These are phyloP conservation scores for Leccinum fibrillosum DNA, from an alignment of 768 basidiomycete species.

Conservation along the genomic window DNA sequence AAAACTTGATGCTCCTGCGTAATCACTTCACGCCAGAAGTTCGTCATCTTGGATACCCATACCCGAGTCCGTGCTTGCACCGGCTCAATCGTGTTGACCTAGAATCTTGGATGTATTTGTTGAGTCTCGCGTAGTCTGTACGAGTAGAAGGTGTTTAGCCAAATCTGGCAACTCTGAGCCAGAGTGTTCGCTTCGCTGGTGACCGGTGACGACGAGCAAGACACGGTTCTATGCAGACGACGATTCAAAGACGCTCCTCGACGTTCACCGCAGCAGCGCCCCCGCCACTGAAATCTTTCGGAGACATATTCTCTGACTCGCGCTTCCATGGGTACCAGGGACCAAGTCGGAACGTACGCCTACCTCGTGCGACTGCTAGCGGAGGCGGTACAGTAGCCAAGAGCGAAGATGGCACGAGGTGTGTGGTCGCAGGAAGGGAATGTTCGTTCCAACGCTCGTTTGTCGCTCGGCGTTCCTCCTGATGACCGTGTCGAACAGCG, in stretches of 20 bases:
- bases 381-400: conserved; percentile 69
- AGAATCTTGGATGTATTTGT: background rate
- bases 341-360: conserved; percentile 51
- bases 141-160: background rate
- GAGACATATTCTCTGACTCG: conserved; percentile 40
- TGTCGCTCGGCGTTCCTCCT: background rate
- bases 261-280: conserved; percentile 16
- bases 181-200: background rate
- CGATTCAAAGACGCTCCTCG: conserved; percentile 26
- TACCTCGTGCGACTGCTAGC: conserved; percentile 53
- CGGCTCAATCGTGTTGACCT: background rate
- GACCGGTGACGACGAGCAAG: background rate
- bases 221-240: conserved; percentile 20
- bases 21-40: background rate
- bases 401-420: conserved; percentile 62
- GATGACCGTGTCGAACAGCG: conserved; percentile 36
- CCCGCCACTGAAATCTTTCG: conserved; percentile 4
- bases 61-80: background rate
- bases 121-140: background rate
- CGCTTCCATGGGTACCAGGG: conserved; percentile 44
- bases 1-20: background rate
- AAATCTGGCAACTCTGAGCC: conserved; percentile 7
- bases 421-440: conserved; percentile 77
- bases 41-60: background rate
- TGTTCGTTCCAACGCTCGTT: conserved; percentile 36